Conservation (phyloP, 2,329 filamentous ascomycete species). For the Fusarium euwallaceae region DNA sequence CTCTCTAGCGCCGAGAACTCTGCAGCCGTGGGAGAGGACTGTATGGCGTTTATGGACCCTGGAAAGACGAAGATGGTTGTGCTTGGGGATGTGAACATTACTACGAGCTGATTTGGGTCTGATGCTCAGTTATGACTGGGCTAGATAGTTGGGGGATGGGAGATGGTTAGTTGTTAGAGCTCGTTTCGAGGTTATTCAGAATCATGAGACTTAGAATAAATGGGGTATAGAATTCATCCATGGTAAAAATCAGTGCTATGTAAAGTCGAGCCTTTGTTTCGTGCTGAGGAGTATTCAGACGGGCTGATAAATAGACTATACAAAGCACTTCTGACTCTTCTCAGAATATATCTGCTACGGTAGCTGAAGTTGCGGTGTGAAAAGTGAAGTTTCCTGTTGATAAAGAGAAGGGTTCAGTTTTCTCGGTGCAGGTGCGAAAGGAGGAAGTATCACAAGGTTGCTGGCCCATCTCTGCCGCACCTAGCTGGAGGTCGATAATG, state of each 20-base stretch:
- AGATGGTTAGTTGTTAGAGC: background rate
- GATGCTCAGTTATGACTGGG: background rate
- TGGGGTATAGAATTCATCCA: no score
- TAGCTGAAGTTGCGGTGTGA: background rate
- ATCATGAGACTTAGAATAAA: background rate
- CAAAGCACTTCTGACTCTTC: background rate
- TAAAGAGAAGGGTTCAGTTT: background rate
- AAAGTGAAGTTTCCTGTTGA: background rate
- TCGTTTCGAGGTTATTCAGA: background rate
- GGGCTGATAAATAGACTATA: background rate
- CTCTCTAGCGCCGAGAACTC: background rate
- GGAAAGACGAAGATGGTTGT: background rate
- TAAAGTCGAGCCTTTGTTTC: no score
- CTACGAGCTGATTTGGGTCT: background rate
- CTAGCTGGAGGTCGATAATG: background rate
- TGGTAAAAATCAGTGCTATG: no score
- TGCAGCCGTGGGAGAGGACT: background rate
- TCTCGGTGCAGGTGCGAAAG: background rate
- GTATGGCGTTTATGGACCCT: background rate
- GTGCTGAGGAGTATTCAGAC: no score
- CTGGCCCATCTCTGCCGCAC: background rate
- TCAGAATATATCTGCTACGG: no score
- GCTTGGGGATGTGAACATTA: background rate
- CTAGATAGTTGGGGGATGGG: background rate
- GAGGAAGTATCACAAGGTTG: background rate